phyloP scores from a whole-genome alignment of 2,329 filamentous ascomycete species.

The Paracamarosporium sp. region DNA sequence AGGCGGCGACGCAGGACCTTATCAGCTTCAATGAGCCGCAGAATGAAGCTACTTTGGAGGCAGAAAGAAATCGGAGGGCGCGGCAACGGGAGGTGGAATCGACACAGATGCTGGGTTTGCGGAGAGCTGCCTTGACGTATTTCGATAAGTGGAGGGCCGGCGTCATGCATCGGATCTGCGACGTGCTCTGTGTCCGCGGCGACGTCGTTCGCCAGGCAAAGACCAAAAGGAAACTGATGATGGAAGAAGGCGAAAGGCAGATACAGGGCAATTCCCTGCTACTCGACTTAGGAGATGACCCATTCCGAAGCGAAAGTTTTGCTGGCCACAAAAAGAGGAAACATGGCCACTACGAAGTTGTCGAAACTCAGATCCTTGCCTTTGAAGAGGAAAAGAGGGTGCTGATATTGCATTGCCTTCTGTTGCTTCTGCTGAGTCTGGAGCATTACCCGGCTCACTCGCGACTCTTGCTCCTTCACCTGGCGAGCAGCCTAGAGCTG shows the following conservation, averaged over 20 bases:
- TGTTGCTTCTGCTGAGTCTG: slow-evolving; percentile 75
- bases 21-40: slow-evolving; percentile 37
- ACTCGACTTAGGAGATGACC: slow-evolving; percentile 36
- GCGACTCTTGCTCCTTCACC: slow-evolving; percentile 71
- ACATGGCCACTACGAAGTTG: slow-evolving; percentile 35
- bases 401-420: slow-evolving; percentile 72
- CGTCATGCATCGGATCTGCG: slow-evolving; percentile 72
- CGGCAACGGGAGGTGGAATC: slow-evolving; percentile 57
- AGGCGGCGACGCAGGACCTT: slow-evolving; percentile 25
- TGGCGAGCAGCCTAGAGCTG: slow-evolving; percentile 73
- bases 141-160: slow-evolving; percentile 81
- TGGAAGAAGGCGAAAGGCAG: slow-evolving; percentile 24
- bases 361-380: slow-evolving; percentile 43
- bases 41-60: slow-evolving; percentile 30
- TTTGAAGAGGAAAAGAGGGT: slow-evolving; percentile 59
- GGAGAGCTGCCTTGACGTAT: slow-evolving; percentile 69
- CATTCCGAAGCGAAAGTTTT: slow-evolving; percentile 19
- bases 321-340: slow-evolving; percentile 13
- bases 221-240: slow-evolving; percentile 37
- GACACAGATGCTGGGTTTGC: slow-evolving; percentile 67
- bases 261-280: slow-evolving; percentile 31
- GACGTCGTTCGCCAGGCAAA: slow-evolving; percentile 38
- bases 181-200: slow-evolving; percentile 58
- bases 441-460: slow-evolving; percentile 78
- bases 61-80: slow-evolving; percentile 26